Base-by-base conservation (phyloP, 192 early-diverging fungal genomes). In the Phlyctochytrium bullatum region DNA sequence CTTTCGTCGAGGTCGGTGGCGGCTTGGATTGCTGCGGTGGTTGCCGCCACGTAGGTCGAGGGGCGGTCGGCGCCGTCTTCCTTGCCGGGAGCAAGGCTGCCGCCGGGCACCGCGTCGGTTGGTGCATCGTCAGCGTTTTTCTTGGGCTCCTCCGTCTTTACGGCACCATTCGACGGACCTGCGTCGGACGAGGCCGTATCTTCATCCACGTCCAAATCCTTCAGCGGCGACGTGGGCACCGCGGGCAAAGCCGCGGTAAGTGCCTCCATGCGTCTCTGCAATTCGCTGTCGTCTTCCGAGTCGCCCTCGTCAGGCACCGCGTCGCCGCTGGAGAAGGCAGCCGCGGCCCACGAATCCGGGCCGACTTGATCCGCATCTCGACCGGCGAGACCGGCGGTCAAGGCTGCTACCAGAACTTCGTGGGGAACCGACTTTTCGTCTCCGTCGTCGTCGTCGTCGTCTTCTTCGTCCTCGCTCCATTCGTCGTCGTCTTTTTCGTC, bases 381-480 rank as follows among this genome's bases (percentile, higher is more conserved):
- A 20, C 4, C 0, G 4, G 56, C 20, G 29, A 59, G 17, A 34
- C 56, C 66, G 25, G 66, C 32, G n/a, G 58, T 59, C 1, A 56
- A 56, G 1, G 66, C 34, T 1, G 66, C 66, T n/a, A 58, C 36
- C 34, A 52, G 36, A 34, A 20, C 23, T 1, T 25, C 36, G 31
- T 47, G 47, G 17, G 40, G 17, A 25, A 34, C 66, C 57, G 27
- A 29, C 33, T 58, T 59, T 14, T 12, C 29, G 2, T 27, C 25
- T n/a, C 28, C n/a, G 20, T 62, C 20, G 20, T 30, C 64, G 33
- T 56, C 29, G 32, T 66, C 64, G 34, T 66, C 52, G 16, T 67
- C 66, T 32, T 67, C 66, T 30, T 59, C 66, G 2, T 36, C 66
- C 4, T 57, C 64, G 47, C 23, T 23, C 40, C 40, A 47, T 6